Conservation (phyloP, 148 eudicot species). For the Vaccinium macrocarpon region DNA sequence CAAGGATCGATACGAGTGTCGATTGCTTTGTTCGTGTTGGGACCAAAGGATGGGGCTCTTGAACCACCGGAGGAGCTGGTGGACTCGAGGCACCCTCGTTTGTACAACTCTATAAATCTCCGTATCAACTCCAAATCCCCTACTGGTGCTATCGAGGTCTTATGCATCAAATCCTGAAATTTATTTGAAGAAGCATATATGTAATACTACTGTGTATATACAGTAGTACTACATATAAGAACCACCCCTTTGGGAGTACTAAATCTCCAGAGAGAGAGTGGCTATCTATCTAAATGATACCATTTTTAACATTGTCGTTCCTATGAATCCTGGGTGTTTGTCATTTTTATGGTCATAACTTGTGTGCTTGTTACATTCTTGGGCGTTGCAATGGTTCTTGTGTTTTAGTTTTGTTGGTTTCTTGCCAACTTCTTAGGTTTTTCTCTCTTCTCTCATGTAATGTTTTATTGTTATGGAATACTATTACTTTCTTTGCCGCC, state of each 20-base stretch:
- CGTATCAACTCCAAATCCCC: background rate
- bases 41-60: background rate
- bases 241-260: background rate
- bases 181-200: background rate
- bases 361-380: too few species aligned
- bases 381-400: too few species aligned
- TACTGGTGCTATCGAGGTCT: background rate
- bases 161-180: constrained; percentile 3
- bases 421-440: too few species aligned
- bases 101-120: background rate
- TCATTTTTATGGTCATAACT: too few species aligned
- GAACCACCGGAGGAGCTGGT: background rate
- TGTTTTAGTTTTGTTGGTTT: too few species aligned
- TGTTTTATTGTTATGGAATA: too few species aligned
- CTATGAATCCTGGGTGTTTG: too few species aligned
- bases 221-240: background rate
- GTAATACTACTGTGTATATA: too few species aligned
- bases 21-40: constrained; percentile 8
- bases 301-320: too few species aligned
- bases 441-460: too few species aligned
- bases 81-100: background rate
- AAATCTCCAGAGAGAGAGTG: background rate
- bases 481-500: too few species aligned
- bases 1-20: constrained; percentile 9
- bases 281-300: too few species aligned